Conservation (phyloP, 208 protist species). For the Jaenimonas drosophilae region DNA sequence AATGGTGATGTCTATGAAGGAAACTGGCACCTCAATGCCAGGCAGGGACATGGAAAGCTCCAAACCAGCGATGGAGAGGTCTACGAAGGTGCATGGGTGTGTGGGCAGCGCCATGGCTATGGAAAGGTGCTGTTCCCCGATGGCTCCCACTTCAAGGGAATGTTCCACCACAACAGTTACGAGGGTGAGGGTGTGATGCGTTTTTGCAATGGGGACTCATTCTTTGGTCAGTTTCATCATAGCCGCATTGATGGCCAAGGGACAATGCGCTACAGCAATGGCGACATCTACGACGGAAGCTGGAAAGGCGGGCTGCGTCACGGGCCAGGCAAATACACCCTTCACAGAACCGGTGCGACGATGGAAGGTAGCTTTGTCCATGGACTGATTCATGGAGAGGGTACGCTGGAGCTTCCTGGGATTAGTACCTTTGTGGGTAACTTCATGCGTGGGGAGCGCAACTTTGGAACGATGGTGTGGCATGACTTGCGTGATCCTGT, state of each 20-base stretch:
- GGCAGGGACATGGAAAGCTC: constrained; percentile 72
- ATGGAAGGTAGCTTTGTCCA: constrained; percentile 70
- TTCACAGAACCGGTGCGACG: constrained; percentile 60
- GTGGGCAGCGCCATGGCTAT: constrained; percentile 72
- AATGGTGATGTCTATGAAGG: constrained; percentile 87
- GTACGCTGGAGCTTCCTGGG: constrained; percentile 47
- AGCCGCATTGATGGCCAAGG: constrained; percentile 74
- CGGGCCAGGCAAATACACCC: constrained; percentile 71
- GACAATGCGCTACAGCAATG: constrained; percentile 68
- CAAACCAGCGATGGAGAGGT: constrained; percentile 64
- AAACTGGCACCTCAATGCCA: constrained; percentile 42
- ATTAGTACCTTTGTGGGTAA: constrained; percentile 67
- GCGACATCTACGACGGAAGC: constrained; percentile 78
- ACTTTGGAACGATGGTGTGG: constrained; percentile 73
- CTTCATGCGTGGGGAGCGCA: constrained; percentile 68
- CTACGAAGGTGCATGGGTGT: constrained; percentile 79
- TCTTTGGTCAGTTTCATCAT: constrained; percentile 57
- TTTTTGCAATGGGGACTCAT: constrained; percentile 82
- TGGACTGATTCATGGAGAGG: constrained; percentile 79
- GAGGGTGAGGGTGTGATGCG: constrained; percentile 71
- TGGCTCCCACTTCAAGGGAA: constrained; percentile 34
- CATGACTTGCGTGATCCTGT: constrained; percentile 8
- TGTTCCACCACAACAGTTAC: constrained; percentile 53
- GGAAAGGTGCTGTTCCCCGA: constrained; percentile 39
- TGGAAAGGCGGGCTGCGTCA: constrained; percentile 81